Evolutionary conservation across 495 filamentous ascomycete species (phyloP).

Genomic region (Xylaria telfairii): DNA sequence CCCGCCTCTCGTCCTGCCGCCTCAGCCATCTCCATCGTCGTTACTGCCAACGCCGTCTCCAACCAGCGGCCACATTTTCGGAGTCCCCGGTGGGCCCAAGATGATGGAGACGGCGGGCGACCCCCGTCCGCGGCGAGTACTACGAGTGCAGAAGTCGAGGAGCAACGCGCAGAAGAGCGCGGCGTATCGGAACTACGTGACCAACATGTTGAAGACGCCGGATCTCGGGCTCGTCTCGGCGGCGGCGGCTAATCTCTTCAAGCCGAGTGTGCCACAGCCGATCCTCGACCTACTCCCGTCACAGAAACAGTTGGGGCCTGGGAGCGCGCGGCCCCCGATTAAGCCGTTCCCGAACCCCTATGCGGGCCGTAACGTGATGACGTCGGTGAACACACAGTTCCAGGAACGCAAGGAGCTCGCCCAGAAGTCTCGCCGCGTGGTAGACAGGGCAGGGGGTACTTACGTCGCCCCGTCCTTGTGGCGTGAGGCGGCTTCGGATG

Average conservation of each 20-base stretch:
- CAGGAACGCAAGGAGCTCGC: neutral
- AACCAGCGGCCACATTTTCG: neutral
- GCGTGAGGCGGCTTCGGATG: neutral
- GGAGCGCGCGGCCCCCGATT: neutral
- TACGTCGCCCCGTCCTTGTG: neutral
- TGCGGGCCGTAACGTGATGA: constrained; percentile 13
- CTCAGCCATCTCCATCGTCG: neutral
- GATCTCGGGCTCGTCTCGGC: neutral
- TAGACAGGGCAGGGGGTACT: neutral
- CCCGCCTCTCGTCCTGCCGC: neutral
- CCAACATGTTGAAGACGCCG: constrained; percentile 1
- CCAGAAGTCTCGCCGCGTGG: neutral
- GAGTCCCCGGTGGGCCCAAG: neutral
- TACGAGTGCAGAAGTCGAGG: neutral
- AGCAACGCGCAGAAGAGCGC: neutral
- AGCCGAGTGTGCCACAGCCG: neutral
- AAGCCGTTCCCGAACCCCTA: constrained; percentile 17
- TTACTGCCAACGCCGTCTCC: neutral
- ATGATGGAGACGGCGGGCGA: neutral
- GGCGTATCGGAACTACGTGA: constrained; percentile 2
- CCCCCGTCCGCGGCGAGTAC: neutral
- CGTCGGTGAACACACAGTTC: neutral
- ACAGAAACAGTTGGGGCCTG: neutral
- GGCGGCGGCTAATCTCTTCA: constrained; percentile 1
- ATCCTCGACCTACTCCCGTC: neutral